phyloP scores from a whole-genome alignment of 768 basidiomycete species.

The Termitomyces sp. region DNA sequence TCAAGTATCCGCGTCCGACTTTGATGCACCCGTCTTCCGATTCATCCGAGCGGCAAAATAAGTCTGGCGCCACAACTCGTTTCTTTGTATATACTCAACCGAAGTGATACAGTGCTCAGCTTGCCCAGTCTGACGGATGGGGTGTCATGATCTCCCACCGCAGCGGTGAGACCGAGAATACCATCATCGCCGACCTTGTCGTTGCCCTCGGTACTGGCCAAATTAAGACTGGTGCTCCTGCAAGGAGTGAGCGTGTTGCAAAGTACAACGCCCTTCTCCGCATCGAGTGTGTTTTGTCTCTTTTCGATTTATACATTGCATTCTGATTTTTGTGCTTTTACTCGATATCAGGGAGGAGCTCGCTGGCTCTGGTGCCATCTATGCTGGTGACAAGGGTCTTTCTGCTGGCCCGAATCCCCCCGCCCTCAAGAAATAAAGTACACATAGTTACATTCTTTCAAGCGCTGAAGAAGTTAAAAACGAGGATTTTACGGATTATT shows the following conservation, averaged over 20 bases:
- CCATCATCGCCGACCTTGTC: conserved; percentile 90
- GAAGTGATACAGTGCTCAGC: conserved; percentile 65
- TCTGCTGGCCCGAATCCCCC: conserved; percentile 73
- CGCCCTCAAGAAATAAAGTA: conserved; percentile 57
- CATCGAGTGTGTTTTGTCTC: conserved; percentile 64
- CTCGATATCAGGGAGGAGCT: conserved; percentile 66
- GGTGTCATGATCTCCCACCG: conserved; percentile 99
- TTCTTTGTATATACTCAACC: not conserved
- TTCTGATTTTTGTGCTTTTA: conserved; percentile 5
- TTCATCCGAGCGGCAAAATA: too few species aligned
- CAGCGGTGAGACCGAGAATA: conserved; percentile 97
- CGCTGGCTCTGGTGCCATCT: conserved; percentile 52
- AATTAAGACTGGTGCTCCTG: conserved; percentile 99
- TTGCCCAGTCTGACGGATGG: conserved; percentile 94
- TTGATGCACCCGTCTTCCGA: too few species aligned
- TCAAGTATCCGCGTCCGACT: too few species aligned
- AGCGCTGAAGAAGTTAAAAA: conserved; percentile 6
- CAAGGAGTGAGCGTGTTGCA: conserved; percentile 92
- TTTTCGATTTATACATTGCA: not conserved
- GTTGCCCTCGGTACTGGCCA: conserved; percentile 91
- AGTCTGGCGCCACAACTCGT: too few species aligned
- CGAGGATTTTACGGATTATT: conserved; percentile 7
- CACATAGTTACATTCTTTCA: conserved; percentile 8
- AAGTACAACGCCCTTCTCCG: conserved; percentile 90
- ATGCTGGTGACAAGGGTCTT: conserved; percentile 74